phyloP scores from a whole-genome alignment of 1,284 basidiomycete genomes.

The Omphalotus olearius region DNA sequence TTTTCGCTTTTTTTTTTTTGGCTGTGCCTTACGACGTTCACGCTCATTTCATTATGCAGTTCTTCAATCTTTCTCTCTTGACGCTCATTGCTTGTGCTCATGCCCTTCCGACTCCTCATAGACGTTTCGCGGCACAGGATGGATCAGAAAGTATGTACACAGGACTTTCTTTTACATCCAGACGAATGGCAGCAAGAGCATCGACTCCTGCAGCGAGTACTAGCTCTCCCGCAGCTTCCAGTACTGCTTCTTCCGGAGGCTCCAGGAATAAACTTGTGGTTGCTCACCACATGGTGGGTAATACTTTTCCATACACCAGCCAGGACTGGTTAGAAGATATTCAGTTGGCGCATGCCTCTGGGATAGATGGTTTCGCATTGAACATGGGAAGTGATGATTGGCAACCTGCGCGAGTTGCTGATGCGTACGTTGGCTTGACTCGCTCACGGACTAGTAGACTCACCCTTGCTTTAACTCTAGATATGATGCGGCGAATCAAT shows the following conservation, averaged over 20 bases:
- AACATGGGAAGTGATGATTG: slow-evolving; percentile 66
- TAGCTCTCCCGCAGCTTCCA: too few species aligned
- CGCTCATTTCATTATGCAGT: slow-evolving; percentile 18
- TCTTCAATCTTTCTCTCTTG: slow-evolving; percentile 19
- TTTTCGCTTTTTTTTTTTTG: slow-evolving; percentile 12
- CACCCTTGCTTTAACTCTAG: slow-evolving; percentile 22
- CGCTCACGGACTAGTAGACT: background rate
- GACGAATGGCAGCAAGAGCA: too few species aligned
- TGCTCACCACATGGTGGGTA: slow-evolving; percentile 68
- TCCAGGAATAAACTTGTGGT: slow-evolving; percentile 46
- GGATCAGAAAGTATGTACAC: too few species aligned
- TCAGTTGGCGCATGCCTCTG: slow-evolving; percentile 47
- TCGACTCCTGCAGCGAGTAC: too few species aligned
- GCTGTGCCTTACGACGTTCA: slow-evolving; percentile 20
- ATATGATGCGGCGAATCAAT: slow-evolving; percentile 52
- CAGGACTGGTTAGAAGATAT: slow-evolving; percentile 59
- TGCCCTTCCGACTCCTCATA: slow-evolving; percentile 24
- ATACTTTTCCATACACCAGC: slow-evolving; percentile 57
- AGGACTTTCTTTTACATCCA: too few species aligned
- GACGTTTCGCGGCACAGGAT: too few species aligned
- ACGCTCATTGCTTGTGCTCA: slow-evolving; percentile 20
- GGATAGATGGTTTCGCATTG: slow-evolving; percentile 66
- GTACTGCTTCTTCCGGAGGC: too few species aligned
- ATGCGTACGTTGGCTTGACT: slow-evolving; percentile 48
- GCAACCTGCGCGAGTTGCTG: slow-evolving; percentile 57